Evolutionary conservation across 345 rosid genomes (phyloP).

Genomic region (Aquilaria yunnanensis): DNA sequence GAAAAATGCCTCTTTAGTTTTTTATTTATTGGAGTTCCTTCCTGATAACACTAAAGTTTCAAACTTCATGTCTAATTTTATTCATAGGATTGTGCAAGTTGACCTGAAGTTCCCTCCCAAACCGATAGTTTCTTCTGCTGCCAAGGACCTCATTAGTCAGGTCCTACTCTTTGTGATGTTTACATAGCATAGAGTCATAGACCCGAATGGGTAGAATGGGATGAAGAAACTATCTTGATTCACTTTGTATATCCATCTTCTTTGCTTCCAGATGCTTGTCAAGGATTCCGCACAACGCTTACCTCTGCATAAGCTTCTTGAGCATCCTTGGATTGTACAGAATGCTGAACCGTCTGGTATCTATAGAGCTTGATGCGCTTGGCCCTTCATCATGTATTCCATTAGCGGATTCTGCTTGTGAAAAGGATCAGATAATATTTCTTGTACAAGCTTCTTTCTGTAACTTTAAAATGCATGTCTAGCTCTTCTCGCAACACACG

Average conservation of each 20-base stretch:
- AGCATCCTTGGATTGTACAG: conserved; percentile 95
- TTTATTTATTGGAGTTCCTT: background rate
- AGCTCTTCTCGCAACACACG: no score
- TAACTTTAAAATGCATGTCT: no score
- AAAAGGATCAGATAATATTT: no score
- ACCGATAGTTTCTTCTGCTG: conserved; percentile 83
- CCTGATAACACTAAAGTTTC: background rate
- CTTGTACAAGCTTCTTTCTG: no score
- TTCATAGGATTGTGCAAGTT: conserved; percentile 85
- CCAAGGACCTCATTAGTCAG: conserved; percentile 91
- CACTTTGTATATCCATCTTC: background rate
- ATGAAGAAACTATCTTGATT: background rate
- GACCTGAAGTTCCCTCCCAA: conserved; percentile 89
- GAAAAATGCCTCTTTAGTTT: background rate
- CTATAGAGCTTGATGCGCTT: conserved; percentile 39
- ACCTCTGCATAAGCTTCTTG: conserved; percentile 81
- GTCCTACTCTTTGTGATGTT: conserved; percentile 19
- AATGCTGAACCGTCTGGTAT: conserved; percentile 91
- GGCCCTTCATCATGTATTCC: no score
- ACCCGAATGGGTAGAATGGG: no score
- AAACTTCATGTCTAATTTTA: background rate
- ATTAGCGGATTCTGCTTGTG: no score
- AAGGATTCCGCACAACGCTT: conserved; percentile 80
- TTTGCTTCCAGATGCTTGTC: conserved; percentile 71
- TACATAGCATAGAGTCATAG: background rate